phyloP scores from a whole-genome alignment of 495 filamentous ascomycete genomes.

The Penicillium soppii region DNA sequence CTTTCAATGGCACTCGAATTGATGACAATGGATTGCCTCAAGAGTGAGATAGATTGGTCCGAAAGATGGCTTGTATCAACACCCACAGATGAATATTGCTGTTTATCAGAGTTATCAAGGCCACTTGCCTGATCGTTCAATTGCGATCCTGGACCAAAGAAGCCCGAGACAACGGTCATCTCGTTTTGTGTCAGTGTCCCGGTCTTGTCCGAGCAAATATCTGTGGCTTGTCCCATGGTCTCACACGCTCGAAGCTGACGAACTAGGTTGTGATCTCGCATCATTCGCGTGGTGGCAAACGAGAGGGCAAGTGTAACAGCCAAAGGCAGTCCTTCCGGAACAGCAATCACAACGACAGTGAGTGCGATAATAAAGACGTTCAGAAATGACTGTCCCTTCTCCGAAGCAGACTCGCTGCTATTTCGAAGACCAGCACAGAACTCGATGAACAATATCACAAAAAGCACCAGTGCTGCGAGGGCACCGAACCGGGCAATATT shows the following conservation, averaged over 20 bases:
- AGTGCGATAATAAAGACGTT: conserved; percentile 60
- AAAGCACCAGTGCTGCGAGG: conserved; percentile 73
- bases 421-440: conserved; percentile 64
- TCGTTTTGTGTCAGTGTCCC: conserved; percentile 59
- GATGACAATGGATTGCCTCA: conserved; percentile 43
- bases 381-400: conserved; percentile 41
- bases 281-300: conserved; percentile 59
- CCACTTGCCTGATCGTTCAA: background rate
- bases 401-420: conserved; percentile 59
- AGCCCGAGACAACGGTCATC: conserved; percentile 59
- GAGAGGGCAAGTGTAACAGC: conserved; percentile 56
- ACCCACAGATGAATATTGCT: background rate
- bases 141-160: conserved; percentile 32
- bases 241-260: conserved; percentile 56
- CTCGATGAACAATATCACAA: conserved; percentile 76
- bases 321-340: conserved; percentile 65
- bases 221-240: conserved; percentile 61
- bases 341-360: conserved; percentile 64
- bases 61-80: background rate
- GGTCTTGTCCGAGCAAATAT: conserved; percentile 60
- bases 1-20: conserved; percentile 60
- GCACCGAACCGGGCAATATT: conserved; percentile 81
- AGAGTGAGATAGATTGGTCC: conserved; percentile 4
- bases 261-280: conserved; percentile 58
- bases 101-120: background rate